Evolutionary conservation across 164 flowering plant genomes (phyloP).

Genomic region (Protea cynaroides): DNA sequence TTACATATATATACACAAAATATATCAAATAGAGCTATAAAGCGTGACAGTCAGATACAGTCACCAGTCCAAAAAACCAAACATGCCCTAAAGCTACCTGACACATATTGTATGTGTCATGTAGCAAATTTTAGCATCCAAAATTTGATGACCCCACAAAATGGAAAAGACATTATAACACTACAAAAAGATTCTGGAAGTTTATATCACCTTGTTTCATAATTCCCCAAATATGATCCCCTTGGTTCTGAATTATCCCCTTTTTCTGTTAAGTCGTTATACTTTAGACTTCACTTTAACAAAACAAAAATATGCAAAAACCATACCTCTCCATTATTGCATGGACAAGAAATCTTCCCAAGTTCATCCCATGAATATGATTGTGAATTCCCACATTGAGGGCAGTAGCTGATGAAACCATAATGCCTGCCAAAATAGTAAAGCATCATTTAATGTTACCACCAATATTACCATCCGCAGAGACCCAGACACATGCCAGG

Average conservation of each 20-base stretch:
- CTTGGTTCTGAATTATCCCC: too few relatives aligned
- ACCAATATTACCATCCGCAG: background rate
- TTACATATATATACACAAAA: too few relatives aligned
- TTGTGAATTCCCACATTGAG: slow-evolving; percentile 64
- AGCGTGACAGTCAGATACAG: background rate
- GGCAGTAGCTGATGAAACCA: slow-evolving; percentile 77
- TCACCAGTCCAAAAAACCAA: background rate
- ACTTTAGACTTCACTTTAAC: background rate
- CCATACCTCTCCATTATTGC: slow-evolving; percentile 43
- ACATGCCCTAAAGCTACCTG: background rate
- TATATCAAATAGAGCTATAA: background rate
- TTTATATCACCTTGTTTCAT: too few relatives aligned
- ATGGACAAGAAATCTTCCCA: slow-evolving; percentile 61
- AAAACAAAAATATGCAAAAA: background rate
- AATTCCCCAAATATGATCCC: too few relatives aligned
- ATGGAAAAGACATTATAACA: too few relatives aligned
- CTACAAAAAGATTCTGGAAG: too few relatives aligned
- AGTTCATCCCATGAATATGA: slow-evolving; percentile 64
- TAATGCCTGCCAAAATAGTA: slow-evolving; percentile 45
- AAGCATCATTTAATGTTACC: background rate
- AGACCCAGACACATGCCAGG: background rate
- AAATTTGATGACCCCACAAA: too few relatives aligned
- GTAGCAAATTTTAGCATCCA: too few relatives aligned
- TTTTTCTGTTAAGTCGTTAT: too few relatives aligned
- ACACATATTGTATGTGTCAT: too few relatives aligned